Conservation (phyloP, 345 rosid species). For the Melaleuca quinquenervia region DNA sequence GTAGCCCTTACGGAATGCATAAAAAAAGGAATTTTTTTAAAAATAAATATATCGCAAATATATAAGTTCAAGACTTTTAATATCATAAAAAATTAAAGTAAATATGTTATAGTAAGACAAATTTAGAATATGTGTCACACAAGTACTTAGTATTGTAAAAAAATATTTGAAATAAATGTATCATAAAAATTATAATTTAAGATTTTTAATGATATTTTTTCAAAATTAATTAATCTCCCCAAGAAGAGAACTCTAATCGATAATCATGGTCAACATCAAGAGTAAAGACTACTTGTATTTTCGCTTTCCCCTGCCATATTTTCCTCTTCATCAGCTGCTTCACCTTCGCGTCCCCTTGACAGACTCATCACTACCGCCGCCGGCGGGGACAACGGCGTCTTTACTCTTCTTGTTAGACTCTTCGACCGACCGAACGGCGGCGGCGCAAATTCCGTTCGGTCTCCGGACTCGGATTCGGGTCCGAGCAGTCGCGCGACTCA, state of each 20-base stretch:
- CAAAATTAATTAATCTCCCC: not conserved
- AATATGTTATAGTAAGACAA: too few species aligned
- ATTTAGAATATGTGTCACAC: too few species aligned
- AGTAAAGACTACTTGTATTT: fast-evolving
- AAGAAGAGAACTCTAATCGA: not conserved
- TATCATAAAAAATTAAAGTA: too few species aligned
- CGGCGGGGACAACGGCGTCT: not conserved
- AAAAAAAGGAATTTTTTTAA: too few species aligned
- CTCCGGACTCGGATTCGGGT: not conserved
- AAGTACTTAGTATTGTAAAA: too few species aligned
- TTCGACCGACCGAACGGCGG: not conserved
- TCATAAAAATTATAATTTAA: too few species aligned
- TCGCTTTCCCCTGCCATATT: not conserved
- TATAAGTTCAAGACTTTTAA: too few species aligned
- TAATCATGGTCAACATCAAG: not conserved
- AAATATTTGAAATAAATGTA: too few species aligned
- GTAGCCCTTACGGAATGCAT: too few species aligned
- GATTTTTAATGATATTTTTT: too few species aligned
- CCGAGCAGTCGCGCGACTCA: not conserved
- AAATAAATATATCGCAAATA: too few species aligned
- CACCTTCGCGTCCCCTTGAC: not conserved
- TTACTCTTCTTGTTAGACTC: not conserved
- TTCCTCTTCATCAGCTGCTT: not conserved
- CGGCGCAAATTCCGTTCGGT: not conserved
- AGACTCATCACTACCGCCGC: not conserved